Evolutionary conservation across 306 rosid genomes (phyloP).

Genomic region (Adenanthera pavonina): DNA sequence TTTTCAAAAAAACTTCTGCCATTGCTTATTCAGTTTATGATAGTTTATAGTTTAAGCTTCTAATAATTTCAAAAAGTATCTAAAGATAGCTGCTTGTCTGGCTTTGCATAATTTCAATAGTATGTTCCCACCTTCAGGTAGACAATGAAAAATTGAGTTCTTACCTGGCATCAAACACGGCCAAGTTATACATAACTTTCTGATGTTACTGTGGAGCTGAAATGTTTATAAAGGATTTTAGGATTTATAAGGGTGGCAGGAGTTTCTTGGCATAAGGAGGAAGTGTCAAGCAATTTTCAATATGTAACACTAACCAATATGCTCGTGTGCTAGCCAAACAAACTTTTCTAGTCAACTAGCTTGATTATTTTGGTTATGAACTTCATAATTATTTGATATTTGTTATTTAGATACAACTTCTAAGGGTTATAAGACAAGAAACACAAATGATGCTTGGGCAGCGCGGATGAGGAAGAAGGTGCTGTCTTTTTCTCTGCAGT

Average conservation of each 20-base stretch:
- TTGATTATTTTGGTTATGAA: slow-evolving; percentile 21
- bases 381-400: slow-evolving; percentile 15
- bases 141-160: slow-evolving; percentile 19
- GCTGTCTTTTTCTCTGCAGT: slow-evolving; percentile 33
- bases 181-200: not conserved
- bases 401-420: too few species aligned
- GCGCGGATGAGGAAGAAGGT: slow-evolving; percentile 99
- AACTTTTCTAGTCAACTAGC: not conserved
- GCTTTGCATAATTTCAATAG: slow-evolving; percentile 9
- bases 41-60: slow-evolving; percentile 11
- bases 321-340: not conserved
- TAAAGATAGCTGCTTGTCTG: slow-evolving; percentile 12
- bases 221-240: not conserved
- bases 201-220: slow-evolving; percentile 24
- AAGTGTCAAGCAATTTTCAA: slow-evolving; percentile 18
- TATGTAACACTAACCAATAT: not conserved
- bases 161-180: slow-evolving; percentile 22
- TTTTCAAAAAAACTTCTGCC: slow-evolving; percentile 19
- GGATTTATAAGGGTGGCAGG: not conserved
- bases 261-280: not conserved
- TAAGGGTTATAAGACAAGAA: too few species aligned
- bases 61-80: slow-evolving; percentile 14
- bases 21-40: slow-evolving; percentile 2
- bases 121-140: not conserved
- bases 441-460: slow-evolving; percentile 98